Evolutionary conservation across 1,284 basidiomycete species (phyloP), one percentile per base, ranked within the genome.

Genomic region (Leccinum subatratum): DNA sequence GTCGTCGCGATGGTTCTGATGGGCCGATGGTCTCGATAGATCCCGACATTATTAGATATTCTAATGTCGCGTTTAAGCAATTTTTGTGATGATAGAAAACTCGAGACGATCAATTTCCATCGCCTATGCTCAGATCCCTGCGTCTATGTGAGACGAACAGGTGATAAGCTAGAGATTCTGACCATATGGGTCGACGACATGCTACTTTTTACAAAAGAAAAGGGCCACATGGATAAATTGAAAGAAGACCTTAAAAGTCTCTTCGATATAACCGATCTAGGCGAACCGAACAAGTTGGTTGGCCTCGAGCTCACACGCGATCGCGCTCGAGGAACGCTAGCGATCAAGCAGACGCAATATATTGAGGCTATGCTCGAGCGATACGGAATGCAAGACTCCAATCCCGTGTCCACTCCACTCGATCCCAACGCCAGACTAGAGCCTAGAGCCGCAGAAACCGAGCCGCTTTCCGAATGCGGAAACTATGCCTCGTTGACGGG

Each of bases 151-250:
- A 8, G 30, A 9, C 30, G 30, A 8, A 32, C 30, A 32, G 30
- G 30, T 9, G 30, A 32, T 9, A 8, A 63, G 11, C 9, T n/a
- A 12, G 30, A 72, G 72, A 37, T 72, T 57, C 14, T 51, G 7
- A 51, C 48, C 9, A 12, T 51, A 11, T 51, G 48, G n/a, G n/a
- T 51, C 5, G n/a, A 51, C 3, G 20, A 51, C 3, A n/a, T 51
- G 20, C n/a, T 51, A 22, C 48, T 51, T 0, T 51, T 51, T 6
- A 22, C 20, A 0, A 11, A 22, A 4, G 20, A 22, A 4, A 51
- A 20, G 48, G 0, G 8, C n/a, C 2, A 4, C 11, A 51, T 51
- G 48, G 48, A 3, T 4, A 20, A 20, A 11, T 22, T 51, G 2
- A 51, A 51, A 51, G 8, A n/a, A 9, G 48, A 51, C 48, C 48